Evolutionary conservation across 2,329 filamentous ascomycete genomes (phyloP).

Genomic region (Leptographium flavum): DNA sequence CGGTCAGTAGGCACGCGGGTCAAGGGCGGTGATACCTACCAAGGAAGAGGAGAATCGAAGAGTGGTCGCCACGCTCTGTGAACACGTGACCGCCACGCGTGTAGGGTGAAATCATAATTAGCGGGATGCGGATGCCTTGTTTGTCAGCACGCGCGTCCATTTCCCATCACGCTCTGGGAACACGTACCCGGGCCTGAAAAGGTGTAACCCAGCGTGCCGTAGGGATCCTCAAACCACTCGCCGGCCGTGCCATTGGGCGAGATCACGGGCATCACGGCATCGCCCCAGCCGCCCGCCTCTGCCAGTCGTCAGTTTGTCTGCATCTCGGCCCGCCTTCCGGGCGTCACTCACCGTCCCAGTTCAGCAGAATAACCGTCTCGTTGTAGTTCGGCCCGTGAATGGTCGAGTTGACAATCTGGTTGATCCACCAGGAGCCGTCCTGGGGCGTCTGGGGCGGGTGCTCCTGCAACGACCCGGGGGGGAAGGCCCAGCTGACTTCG

Average conservation of each 20-base stretch:
- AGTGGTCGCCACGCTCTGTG: constrained; percentile 39
- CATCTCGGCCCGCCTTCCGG: too few relatives aligned
- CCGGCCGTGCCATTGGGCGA: constrained; percentile 32
- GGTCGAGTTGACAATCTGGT: constrained; percentile 35
- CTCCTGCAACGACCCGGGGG: constrained; percentile 35
- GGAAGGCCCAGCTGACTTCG: constrained; percentile 35
- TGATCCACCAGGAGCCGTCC: constrained; percentile 41
- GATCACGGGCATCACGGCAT: constrained; percentile 37
- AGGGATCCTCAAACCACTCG: constrained; percentile 34
- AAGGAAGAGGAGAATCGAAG: constrained; percentile 38
- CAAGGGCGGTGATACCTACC: too few relatives aligned
- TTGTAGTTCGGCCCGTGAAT: constrained; percentile 31
- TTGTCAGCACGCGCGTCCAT: background rate
- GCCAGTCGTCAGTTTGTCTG: background rate
- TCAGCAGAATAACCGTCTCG: constrained; percentile 33
- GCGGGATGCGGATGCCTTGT: constrained; percentile 31
- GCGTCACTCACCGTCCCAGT: constrained; percentile 27
- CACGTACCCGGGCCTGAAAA: constrained; percentile 18
- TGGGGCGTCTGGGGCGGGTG: constrained; percentile 37
- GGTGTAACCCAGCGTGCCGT: constrained; percentile 22
- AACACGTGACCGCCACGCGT: constrained; percentile 38
- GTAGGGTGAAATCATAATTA: constrained; percentile 41
- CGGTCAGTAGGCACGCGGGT: background rate
- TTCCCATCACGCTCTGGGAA: background rate
- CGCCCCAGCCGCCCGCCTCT: constrained; percentile 40